Percentiles rank a stretch among this genome's conserved stretches.
Conservation (phyloP, 140 eudicot genomes). For the Erigeron philadelphicus region DNA sequence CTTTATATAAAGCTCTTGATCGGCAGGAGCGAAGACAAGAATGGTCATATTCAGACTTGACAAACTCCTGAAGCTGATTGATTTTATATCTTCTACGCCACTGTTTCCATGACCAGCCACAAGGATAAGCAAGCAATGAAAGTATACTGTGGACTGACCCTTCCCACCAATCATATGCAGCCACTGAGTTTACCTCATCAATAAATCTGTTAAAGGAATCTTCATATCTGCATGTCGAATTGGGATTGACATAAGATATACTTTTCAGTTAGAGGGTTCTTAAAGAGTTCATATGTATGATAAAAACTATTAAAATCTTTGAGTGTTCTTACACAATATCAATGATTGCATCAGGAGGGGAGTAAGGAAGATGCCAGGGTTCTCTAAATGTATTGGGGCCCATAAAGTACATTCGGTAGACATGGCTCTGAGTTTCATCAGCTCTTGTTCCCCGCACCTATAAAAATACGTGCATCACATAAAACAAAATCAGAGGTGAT, state of each 20-base stretch:
- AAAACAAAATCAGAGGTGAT: background rate
- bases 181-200: conserved; percentile 82
- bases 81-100: conserved; percentile 87
- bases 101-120: conserved; percentile 97
- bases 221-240: conserved; percentile 68
- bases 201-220: conserved; percentile 92
- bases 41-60: conserved; percentile 91
- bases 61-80: conserved; percentile 82
- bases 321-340: conserved; percentile 72
- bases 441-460: conserved; percentile 87
- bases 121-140: conserved; percentile 82
- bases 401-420: conserved; percentile 90
- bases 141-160: conserved; percentile 93
- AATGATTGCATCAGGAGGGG: conserved; percentile 79
- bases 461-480: background rate
- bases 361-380: conserved; percentile 98
- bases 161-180: conserved; percentile 99
- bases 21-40: conserved; percentile 92
- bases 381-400: conserved; percentile 95
- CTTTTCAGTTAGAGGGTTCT: background rate
- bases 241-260: conserved; percentile 15
- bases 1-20: conserved; percentile 92
- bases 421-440: conserved; percentile 87
- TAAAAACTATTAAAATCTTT: background rate
- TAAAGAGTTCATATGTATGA: background rate